Evolutionary conservation across 441 rosid species (phyloP).

Genomic region (Bruguiera hainesii): DNA sequence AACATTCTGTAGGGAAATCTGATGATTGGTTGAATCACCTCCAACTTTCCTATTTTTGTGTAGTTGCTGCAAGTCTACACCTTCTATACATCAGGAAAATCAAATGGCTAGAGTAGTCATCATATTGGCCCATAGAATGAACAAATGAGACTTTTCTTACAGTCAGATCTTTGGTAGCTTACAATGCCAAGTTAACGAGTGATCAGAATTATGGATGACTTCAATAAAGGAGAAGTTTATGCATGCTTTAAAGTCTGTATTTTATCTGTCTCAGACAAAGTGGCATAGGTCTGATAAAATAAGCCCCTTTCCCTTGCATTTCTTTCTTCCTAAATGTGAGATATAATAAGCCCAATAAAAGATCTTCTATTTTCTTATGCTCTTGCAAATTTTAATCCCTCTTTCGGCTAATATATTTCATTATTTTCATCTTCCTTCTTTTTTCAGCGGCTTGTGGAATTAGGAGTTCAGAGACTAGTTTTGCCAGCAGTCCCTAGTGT

Average conservation of each 20-base stretch:
- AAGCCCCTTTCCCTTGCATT: neutral
- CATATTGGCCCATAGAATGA: no score
- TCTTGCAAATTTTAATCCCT: neutral
- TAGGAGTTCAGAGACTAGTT: slow-evolving; percentile 70
- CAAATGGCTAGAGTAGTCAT: no score
- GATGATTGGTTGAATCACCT: no score
- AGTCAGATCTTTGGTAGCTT: no score
- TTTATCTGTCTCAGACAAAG: neutral
- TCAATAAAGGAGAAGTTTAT: neutral
- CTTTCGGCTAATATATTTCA: neutral
- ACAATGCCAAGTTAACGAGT: neutral
- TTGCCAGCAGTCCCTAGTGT: slow-evolving; percentile 75
- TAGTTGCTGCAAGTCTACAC: no score
- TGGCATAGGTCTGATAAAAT: neutral
- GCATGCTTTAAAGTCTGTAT: no score
- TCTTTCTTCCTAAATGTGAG: neutral
- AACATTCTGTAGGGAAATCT: no score
- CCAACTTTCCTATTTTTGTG: no score
- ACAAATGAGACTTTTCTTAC: no score
- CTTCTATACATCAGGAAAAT: no score
- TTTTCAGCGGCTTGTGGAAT: slow-evolving; percentile 56
- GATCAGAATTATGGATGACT: neutral
- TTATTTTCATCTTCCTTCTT: slow-evolving; percentile 14
- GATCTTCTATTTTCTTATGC: neutral
- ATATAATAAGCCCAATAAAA: neutral